These are phyloP conservation scores for Pecoramyces ruminantium DNA, from an alignment of 192 early-diverging fungal genomes.

Conservation along the genomic window DNA sequence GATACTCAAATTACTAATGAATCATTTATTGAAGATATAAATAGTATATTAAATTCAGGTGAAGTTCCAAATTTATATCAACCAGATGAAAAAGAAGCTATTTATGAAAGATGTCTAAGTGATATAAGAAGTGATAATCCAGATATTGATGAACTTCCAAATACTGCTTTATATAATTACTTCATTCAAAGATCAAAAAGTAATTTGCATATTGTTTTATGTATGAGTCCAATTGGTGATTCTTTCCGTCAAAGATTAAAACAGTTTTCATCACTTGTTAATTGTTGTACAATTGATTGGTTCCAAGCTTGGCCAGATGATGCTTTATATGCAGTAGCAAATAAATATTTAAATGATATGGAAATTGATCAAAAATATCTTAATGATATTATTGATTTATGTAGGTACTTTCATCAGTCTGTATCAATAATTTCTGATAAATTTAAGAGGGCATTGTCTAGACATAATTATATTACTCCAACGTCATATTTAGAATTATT, in stretches of 20 bases:
- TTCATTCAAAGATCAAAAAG: slow-evolving; percentile 35
- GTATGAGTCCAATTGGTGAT: slow-evolving; percentile 49
- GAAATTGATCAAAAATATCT: slow-evolving; percentile 13
- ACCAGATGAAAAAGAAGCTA: slow-evolving; percentile 31
- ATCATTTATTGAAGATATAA: slow-evolving; percentile 44
- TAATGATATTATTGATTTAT: slow-evolving; percentile 16
- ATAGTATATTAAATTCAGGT: slow-evolving; percentile 31
- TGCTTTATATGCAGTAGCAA: slow-evolving; percentile 38
- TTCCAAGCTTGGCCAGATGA: slow-evolving; percentile 52
- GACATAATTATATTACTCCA: slow-evolving; percentile 45
- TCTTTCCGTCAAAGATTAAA: slow-evolving; percentile 35
- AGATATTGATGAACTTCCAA: slow-evolving; percentile 25
- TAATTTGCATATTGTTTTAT: slow-evolving; percentile 40
- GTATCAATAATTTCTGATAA: slow-evolving; percentile 25
- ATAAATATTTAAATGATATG: slow-evolving; percentile 31
- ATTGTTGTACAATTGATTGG: slow-evolving; percentile 51
- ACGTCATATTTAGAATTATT: slow-evolving; percentile 38
- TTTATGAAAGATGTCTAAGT: slow-evolving; percentile 23
- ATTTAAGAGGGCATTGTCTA: slow-evolving; percentile 20
- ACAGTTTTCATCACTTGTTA: slow-evolving; percentile 39
- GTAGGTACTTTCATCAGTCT: slow-evolving; percentile 35
- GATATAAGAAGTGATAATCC: slow-evolving; percentile 33
- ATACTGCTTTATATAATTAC: slow-evolving; percentile 35
- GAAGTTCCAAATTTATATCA: slow-evolving; percentile 45
- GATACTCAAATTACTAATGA: slow-evolving; percentile 47